A percentile compares a stretch with the other conserved stretches of the same genome.
phyloP scores from a whole-genome alignment of 1,284 basidiomycete genomes.

The Heliocybe sulcata region DNA sequence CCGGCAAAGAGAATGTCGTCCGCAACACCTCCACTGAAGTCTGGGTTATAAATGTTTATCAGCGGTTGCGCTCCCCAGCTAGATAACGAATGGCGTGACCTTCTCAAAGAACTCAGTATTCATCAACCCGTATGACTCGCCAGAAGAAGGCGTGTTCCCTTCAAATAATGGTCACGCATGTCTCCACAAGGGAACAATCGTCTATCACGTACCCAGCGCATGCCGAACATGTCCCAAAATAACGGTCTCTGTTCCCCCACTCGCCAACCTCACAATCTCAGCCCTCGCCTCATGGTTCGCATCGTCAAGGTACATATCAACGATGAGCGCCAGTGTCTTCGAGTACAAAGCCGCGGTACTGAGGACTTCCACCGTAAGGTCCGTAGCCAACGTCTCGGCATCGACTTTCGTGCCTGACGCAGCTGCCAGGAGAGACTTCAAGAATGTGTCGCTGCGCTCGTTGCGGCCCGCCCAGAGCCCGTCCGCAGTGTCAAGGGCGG shows the following conservation, averaged over 20 bases:
- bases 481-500: conserved; percentile 10
- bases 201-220: conserved; percentile 38
- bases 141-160: not conserved
- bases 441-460: conserved; percentile 15
- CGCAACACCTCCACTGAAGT: conserved; percentile 36
- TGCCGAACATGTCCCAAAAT: conserved; percentile 41
- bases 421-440: conserved; percentile 8
- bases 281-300: conserved; percentile 29
- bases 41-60: conserved; percentile 11
- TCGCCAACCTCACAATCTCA: conserved; percentile 25
- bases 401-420: conserved; percentile 10
- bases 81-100: conserved; percentile 18
- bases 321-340: conserved; percentile 45
- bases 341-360: conserved; percentile 48
- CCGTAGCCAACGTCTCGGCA: conserved; percentile 27
- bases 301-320: conserved; percentile 57
- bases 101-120: conserved; percentile 34
- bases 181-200: not conserved
- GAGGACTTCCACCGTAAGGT: conserved; percentile 39
- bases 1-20: conserved; percentile 39
- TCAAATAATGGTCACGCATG: too few species aligned
- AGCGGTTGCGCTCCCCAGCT: not conserved
- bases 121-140: conserved; percentile 31
- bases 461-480: conserved; percentile 14
- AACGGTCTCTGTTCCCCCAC: conserved; percentile 21